Evolutionary conservation across 2,329 filamentous ascomycete species (phyloP).

Genomic region (Acarospora socialis): DNA sequence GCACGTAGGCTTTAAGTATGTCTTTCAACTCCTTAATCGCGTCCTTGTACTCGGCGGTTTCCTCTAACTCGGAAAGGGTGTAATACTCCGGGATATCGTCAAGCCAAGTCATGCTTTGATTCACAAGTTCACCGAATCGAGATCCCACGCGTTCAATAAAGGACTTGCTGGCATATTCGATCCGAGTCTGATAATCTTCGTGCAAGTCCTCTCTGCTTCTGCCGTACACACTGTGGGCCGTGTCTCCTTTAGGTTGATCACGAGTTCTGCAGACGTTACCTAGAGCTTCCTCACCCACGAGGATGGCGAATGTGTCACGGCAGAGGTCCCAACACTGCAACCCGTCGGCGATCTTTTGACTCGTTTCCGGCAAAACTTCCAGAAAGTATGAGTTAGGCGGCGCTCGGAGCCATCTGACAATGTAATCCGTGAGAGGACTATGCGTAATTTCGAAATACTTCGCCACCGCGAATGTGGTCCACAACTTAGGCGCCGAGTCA

Average conservation of each 20-base stretch:
- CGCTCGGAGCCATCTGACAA: conserved; percentile 45
- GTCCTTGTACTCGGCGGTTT: conserved; percentile 9
- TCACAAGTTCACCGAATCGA: conserved; percentile 19
- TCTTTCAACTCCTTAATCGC: conserved; percentile 14
- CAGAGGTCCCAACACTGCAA: conserved; percentile 23
- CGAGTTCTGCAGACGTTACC: conserved; percentile 17
- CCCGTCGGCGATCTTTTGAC: conserved; percentile 40
- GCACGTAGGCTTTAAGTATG: conserved; percentile 21
- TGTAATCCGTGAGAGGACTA: conserved; percentile 28
- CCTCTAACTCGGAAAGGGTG: conserved; percentile 17
- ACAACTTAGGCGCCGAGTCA: conserved; percentile 52
- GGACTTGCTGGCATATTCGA: conserved; percentile 44
- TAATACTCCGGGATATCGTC: conserved; percentile 18
- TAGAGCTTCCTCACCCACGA: conserved; percentile 50
- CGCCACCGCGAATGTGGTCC: conserved; percentile 50
- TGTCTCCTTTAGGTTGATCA: conserved; percentile 12
- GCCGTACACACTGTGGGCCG: conserved; percentile 27
- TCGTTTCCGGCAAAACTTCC: conserved; percentile 48
- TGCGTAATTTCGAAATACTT: conserved; percentile 38
- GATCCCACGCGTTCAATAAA: conserved; percentile 35
- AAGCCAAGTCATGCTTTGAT: conserved; percentile 27
- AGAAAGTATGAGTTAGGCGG: conserved; percentile 43
- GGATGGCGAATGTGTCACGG: conserved; percentile 39
- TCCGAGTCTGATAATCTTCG: conserved; percentile 41
- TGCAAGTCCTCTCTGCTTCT: conserved; percentile 35